Percentiles rank a stretch among this genome's conserved stretches.
Evolutionary conservation across 2,329 filamentous ascomycete species (phyloP).

Genomic region (Clonostachys chloroleuca): DNA sequence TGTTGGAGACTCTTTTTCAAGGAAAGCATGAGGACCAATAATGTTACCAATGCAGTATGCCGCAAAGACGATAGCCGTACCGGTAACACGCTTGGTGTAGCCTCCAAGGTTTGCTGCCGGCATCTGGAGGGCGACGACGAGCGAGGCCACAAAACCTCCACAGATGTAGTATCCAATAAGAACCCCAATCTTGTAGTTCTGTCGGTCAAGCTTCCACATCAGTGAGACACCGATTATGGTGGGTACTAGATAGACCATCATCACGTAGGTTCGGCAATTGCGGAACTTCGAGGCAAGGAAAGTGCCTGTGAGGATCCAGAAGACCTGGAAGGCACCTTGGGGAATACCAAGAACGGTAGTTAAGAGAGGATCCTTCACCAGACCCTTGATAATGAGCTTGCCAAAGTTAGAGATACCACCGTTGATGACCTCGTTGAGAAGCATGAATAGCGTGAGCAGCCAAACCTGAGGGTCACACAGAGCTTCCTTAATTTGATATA

Average conservation of each 20-base stretch:
- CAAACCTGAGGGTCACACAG: slow-evolving; percentile 45
- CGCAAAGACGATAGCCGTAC: slow-evolving; percentile 38
- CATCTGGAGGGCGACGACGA: slow-evolving; percentile 49
- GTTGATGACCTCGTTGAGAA: slow-evolving; percentile 49
- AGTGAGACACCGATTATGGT: slow-evolving; percentile 43
- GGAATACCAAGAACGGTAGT: slow-evolving; percentile 51
- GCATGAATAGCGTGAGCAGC: slow-evolving; percentile 47
- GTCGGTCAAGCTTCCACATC: slow-evolving; percentile 41
- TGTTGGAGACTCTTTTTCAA: slow-evolving; percentile 34
- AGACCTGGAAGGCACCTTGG: slow-evolving; percentile 45
- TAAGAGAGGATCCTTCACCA: slow-evolving; percentile 23
- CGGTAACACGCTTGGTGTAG: slow-evolving; percentile 40
- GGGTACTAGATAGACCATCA: slow-evolving; percentile 45
- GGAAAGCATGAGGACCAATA: slow-evolving; percentile 39
- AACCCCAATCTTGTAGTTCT: slow-evolving; percentile 34
- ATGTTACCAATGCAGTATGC: slow-evolving; percentile 38
- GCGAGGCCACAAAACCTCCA: slow-evolving; percentile 40
- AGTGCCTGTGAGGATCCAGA: slow-evolving; percentile 48
- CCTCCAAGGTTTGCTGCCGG: slow-evolving; percentile 41
- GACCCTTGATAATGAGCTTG: slow-evolving; percentile 47
- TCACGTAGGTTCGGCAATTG: slow-evolving; percentile 45
- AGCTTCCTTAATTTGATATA: slow-evolving; percentile 41
- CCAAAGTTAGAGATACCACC: slow-evolving; percentile 52
- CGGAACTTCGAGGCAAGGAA: slow-evolving; percentile 44
- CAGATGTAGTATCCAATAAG: slow-evolving; percentile 47